phyloP scores from a whole-genome alignment of 108 stramenopile species.

The Nitzschia putrida region DNA sequence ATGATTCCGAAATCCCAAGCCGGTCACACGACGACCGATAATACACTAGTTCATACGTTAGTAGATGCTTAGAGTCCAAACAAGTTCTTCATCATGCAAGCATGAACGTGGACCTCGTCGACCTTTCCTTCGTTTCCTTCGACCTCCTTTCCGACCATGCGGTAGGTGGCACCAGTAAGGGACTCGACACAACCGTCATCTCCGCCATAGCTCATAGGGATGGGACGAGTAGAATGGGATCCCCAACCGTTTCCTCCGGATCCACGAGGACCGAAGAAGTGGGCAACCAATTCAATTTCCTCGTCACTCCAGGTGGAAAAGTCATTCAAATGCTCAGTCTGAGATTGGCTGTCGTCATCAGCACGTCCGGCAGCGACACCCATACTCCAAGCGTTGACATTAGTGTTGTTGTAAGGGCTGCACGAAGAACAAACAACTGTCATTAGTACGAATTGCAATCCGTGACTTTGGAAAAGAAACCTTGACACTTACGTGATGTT shows the following conservation, averaged over 20 bases:
- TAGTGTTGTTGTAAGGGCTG: slow-evolving; percentile 46
- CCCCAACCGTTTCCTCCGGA: slow-evolving; percentile 70
- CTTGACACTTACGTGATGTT: slow-evolving; percentile 32
- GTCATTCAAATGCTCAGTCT: slow-evolving; percentile 48
- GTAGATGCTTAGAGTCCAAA: slow-evolving; percentile 29
- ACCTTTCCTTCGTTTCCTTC: slow-evolving; percentile 38
- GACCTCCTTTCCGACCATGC: slow-evolving; percentile 47
- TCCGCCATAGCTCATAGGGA: slow-evolving; percentile 43
- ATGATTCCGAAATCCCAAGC: too few relatives aligned
- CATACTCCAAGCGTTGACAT: slow-evolving; percentile 46
- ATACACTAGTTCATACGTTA: too few relatives aligned
- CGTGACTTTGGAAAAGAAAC: neutral
- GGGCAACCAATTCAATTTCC: slow-evolving; percentile 48
- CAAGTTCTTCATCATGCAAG: slow-evolving; percentile 45
- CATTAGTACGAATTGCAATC: neutral
- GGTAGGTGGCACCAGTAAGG: slow-evolving; percentile 43
- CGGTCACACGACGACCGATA: too few relatives aligned
- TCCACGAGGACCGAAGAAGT: slow-evolving; percentile 57
- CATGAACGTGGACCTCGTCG: slow-evolving; percentile 61
- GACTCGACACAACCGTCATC: slow-evolving; percentile 56
- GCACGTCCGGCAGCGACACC: slow-evolving; percentile 42
- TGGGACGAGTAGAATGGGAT: slow-evolving; percentile 56
- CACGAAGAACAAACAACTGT: neutral
- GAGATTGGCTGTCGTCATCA: slow-evolving; percentile 45
- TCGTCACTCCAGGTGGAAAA: slow-evolving; percentile 58